Evolutionary conservation across 1,284 basidiomycete genomes (phyloP).

Genomic region (Cronartium quercuum): DNA sequence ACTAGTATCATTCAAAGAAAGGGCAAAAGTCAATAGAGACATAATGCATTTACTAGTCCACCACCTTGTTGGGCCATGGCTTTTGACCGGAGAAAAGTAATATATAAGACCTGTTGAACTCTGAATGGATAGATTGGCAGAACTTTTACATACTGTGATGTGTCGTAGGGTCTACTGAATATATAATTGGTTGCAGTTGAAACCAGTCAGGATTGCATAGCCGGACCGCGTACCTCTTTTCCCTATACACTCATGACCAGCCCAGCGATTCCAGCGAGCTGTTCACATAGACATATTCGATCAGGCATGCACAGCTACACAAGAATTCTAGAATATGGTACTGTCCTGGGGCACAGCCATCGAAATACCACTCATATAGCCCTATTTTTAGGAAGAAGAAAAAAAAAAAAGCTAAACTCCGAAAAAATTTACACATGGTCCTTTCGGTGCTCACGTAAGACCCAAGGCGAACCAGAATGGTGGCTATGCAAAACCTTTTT

Average conservation of each 20-base stretch:
- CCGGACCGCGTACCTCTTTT: constrained; percentile 9
- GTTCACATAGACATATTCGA: neutral
- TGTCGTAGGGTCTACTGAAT: neutral
- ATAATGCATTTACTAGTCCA: constrained; percentile 32
- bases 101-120: neutral
- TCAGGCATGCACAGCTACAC: neutral
- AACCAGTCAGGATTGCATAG: neutral
- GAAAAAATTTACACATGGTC: neutral
- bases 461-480: constrained; percentile 12
- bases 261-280: constrained; percentile 26
- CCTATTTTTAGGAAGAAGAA: neutral
- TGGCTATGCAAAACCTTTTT: constrained; percentile 11
- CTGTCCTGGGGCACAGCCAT: constrained; percentile 27
- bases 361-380: constrained; percentile 14
- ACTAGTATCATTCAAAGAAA: constrained; percentile 17
- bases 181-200: neutral
- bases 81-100: neutral
- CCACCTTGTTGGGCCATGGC: constrained; percentile 32
- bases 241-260: constrained; percentile 8
- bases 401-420: neutral
- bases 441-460: constrained; percentile 7
- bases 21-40: constrained; percentile 13
- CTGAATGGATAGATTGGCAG: neutral
- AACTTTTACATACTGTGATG: neutral
- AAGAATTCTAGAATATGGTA: neutral